Evolutionary conservation across 1,284 basidiomycete genomes (phyloP), one percentile per base, ranked within the genome.

Genomic region (Ganoderma leucocontextum): DNA sequence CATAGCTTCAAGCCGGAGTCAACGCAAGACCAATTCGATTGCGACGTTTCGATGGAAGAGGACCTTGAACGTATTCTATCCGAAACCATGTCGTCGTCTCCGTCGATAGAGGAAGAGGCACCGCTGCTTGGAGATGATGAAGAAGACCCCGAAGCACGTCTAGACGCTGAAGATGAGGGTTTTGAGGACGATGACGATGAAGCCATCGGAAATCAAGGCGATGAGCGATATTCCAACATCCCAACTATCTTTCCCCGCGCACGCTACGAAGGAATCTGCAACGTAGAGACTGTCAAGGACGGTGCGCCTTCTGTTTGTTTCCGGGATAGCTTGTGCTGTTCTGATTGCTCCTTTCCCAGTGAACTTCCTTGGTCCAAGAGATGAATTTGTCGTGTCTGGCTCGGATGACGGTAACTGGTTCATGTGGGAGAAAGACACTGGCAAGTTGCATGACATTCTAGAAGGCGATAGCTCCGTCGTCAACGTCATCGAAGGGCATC

Each of bases 391-490:
- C 41, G 84, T 89, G 9, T 95, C 93, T n/a, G 96, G 96, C 4
- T 95, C 92, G 0, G 96, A 98, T 77, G 95, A 97, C 76, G 96
- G 92, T 0, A 89, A 93, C 75, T 87, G 91, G 78, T 94, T 98
- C 79, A 83, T 96, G 12, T 98, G 95, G 95, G 83, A 89, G 70
- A 96, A 96, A 77, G 78, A 82, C 15, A 87, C 85, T 4, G 90
- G 87, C 1, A 78, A 81, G 29, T 78, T 97, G 13, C 86, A 89
- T 68, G 93, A 92, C 17, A 91, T 98, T 66, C 91, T 93, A 75
- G 91, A 95, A 82, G 95, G 95, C 47, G 96, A 97, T 75, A 84
- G 85, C 4, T 86, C 82, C 65, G 89, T 96, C 10, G 95, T 97
- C 55, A 98, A 98, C 77, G 90, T 93, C 67, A 89, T 98, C 70